These are phyloP conservation scores for Candida coquimbonensis DNA, from an alignment of 805 yeast species.

Conservation along the genomic window DNA sequence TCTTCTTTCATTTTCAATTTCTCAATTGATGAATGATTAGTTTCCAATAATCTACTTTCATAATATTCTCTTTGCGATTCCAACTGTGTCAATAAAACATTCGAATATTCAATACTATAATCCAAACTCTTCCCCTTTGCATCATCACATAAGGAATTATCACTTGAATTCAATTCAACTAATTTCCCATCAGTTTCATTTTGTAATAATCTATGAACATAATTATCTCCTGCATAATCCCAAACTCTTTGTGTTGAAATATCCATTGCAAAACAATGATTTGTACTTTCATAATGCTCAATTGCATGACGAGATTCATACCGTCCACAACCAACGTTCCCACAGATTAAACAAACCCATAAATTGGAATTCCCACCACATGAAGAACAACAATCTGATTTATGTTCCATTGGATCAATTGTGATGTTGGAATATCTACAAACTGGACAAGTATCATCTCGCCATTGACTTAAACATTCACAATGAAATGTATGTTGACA, in stretches of 20 bases:
- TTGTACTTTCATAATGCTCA: constrained; percentile 67
- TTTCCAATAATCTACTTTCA: constrained; percentile 42
- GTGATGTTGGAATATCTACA: constrained; percentile 65
- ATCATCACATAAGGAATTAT: constrained; percentile 7
- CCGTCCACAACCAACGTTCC: constrained; percentile 87
- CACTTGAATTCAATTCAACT: constrained; percentile 49
- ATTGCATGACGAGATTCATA: constrained; percentile 83
- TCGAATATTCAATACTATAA: constrained; percentile 74
- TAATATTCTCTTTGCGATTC: constrained; percentile 83
- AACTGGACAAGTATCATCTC: constrained; percentile 85
- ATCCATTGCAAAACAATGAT: constrained; percentile 91
- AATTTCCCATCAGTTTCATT: constrained; percentile 86
- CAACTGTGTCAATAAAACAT: constrained; percentile 67
- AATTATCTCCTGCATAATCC: constrained; percentile 90
- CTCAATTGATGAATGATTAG: constrained; percentile 20
- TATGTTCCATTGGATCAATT: constrained; percentile 17
- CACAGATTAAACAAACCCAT: constrained; percentile 89
- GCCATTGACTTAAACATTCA: constrained; percentile 81
- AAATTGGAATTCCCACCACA: constrained; percentile 58
- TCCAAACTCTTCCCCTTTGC: constrained; percentile 41
- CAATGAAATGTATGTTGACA: constrained; percentile 94
- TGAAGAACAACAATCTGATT: constrained; percentile 33
- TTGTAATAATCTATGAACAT: constrained; percentile 79
- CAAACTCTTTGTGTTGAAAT: constrained; percentile 77
- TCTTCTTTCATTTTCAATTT: constrained; percentile 11